Percentiles rank a stretch among this genome's conserved stretches.
These are phyloP conservation scores for Actinidia chinensis DNA, from an alignment of 179 eudicot genomes.

Conservation along the genomic window DNA sequence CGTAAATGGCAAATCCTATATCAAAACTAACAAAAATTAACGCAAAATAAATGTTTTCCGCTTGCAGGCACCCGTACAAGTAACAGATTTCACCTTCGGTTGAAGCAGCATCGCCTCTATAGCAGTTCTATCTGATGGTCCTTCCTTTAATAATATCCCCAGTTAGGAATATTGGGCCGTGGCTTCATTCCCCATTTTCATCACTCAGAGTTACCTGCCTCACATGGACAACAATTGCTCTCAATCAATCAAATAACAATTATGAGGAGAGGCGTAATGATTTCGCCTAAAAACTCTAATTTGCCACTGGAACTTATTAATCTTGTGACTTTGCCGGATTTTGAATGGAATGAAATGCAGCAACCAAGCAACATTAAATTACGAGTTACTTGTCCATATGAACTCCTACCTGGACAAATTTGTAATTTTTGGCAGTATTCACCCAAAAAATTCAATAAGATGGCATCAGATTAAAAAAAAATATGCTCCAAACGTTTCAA, in stretches of 20 bases:
- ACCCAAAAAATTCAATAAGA: neutral
- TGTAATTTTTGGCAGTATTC: neutral
- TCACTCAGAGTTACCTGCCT: slow-evolving; percentile 34
- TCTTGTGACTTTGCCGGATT: neutral
- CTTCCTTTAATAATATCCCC: slow-evolving; percentile 58
- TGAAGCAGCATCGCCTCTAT: no score
- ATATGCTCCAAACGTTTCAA: neutral
- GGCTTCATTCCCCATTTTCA: slow-evolving; percentile 52
- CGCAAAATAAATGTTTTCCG: no score
- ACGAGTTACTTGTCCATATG: neutral
- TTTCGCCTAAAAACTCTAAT: neutral
- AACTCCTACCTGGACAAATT: neutral
- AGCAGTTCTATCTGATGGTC: no score
- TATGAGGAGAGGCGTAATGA: neutral
- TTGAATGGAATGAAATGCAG: neutral
- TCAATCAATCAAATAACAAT: neutral
- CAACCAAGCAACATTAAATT: no score
- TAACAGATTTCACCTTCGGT: no score
- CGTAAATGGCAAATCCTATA: no score
- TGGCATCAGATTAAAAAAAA: neutral
- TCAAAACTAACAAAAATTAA: no score
- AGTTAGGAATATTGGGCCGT: slow-evolving; percentile 72
- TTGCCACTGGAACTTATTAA: no score
- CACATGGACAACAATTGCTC: neutral
- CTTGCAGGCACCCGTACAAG: no score